Conservation (phyloP, 345 rosid genomes). For the Balakata baccata region DNA sequence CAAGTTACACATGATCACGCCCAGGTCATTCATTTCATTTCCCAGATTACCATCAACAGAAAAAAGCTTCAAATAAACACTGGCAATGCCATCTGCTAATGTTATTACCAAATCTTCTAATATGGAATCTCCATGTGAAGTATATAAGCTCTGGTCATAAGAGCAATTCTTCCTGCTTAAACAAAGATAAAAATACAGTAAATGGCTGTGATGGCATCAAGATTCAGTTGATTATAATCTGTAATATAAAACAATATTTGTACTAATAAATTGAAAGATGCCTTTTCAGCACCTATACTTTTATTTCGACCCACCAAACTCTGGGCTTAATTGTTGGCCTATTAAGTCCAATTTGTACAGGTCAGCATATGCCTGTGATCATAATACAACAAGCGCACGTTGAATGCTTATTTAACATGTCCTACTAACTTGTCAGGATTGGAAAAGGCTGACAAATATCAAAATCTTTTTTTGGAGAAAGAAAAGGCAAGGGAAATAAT, state of each 20-base stretch:
- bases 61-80: slow-evolving; percentile 77
- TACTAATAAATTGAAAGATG: background rate
- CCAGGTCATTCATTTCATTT: slow-evolving; percentile 53
- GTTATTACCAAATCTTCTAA: slow-evolving; percentile 85
- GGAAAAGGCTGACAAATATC: too few species aligned
- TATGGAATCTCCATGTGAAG: slow-evolving; percentile 56
- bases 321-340: background rate
- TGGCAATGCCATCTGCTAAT: slow-evolving; percentile 82
- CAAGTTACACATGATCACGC: slow-evolving; percentile 57
- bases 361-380: background rate
- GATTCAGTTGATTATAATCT: slow-evolving; percentile 2
- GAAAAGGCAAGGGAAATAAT: background rate
- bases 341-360: background rate
- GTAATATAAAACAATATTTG: background rate
- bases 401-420: background rate
- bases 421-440: too few species aligned
- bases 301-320: too few species aligned
- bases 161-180: slow-evolving; percentile 51
- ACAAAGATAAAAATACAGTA: slow-evolving; percentile 10
- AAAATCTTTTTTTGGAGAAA: background rate
- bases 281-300: background rate
- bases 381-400: background rate
- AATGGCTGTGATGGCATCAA: slow-evolving; percentile 10
- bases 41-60: slow-evolving; percentile 80
- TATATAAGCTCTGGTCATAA: slow-evolving; percentile 53